Percentiles rank a stretch among this genome's conserved stretches.
phyloP scores from a whole-genome alignment of 352 stramenopile genomes.

The Phytophthora ramorum region DNA sequence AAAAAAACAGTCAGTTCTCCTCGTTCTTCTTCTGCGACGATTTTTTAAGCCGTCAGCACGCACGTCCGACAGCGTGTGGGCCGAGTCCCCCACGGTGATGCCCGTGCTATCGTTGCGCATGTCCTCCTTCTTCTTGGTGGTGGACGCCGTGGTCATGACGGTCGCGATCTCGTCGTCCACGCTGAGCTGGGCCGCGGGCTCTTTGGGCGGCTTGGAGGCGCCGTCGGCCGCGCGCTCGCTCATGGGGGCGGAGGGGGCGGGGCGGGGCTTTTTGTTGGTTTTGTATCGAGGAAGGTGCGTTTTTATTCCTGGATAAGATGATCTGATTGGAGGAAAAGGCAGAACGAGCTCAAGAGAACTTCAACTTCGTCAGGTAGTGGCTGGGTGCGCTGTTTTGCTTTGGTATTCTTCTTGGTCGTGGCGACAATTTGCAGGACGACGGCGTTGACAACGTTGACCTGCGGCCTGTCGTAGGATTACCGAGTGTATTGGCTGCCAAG shows the following conservation, averaged over 20 bases:
- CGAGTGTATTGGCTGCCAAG: too few species aligned
- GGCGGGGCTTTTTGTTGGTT: constrained; percentile 1
- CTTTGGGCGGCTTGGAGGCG: constrained; percentile 23
- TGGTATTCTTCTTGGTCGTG: too few species aligned
- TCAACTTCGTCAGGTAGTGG: constrained; percentile 2
- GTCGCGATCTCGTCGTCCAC: constrained; percentile 47
- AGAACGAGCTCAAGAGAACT: background rate
- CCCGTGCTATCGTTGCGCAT: constrained; percentile 88
- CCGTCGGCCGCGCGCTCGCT: constrained; percentile 33
- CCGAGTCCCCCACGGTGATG: constrained; percentile 84
- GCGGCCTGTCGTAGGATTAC: too few species aligned
- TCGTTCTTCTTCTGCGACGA: background rate
- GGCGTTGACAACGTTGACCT: too few species aligned
- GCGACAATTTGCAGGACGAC: too few species aligned
- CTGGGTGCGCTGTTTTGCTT: too few species aligned
- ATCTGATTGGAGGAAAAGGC: constrained; percentile 28
- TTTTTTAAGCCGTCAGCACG: constrained; percentile 14
- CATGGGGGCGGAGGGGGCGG: constrained; percentile 20
- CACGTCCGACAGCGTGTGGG: constrained; percentile 85
- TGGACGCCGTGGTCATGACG: constrained; percentile 48
- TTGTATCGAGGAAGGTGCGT: constrained; percentile 9
- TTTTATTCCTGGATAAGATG: constrained; percentile 22
- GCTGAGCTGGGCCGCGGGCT: constrained; percentile 25
- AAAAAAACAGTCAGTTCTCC: background rate
- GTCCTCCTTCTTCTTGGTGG: constrained; percentile 75